Evolutionary conservation across 192 early-diverging fungal genomes (phyloP), one percentile per base, ranked within the genome.

Genomic region (Coemansia sp.): DNA sequence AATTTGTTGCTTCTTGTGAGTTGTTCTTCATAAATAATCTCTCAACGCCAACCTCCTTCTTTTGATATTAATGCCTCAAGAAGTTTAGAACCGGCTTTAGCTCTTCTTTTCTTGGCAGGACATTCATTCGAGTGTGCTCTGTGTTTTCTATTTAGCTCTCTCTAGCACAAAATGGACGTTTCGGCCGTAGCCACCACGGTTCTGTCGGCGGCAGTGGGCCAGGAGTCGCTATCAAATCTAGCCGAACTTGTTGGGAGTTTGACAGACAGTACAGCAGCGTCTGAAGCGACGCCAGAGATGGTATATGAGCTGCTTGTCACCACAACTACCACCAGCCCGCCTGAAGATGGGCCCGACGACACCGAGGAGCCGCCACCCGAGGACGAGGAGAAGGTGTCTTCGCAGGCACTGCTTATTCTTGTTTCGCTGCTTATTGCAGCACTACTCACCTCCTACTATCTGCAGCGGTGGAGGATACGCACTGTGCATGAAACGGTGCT

Each of bases 401-500:
- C 89, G 41, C 91, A 90, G 88, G 95, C 93, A 4, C 77, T 98
- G 64, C 86, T 98, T 4, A 93, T 99, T 43, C 86, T 94, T 22
- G 88, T 94, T 15, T 85, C 91, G 45, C 82, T 98, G 22, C 87
- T 97, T 37, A 90, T 94, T 45, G 86, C 88, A 8, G 92, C 94
- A 21, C 86, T 99, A 57, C 88, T 92, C 71, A 91, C 90, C 0
- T 91, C 92, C 58, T 97, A 99, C 84, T 91, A 90, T 64, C 85
- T 99, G 36, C 92, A 97, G 82, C 82, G 89, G 18, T 88, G 90
- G 74, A 83, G 88, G 66, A 95, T 99, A 65, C 90, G 92, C 41
- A 90, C 91, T 16, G 88, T 97, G 69, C 97, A 99, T 76, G 97
- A 99, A 65, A 95, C 95, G 5, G 94, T 97, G 43, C 89, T 96